These are phyloP conservation scores for Taiozyma sp. DNA, from an alignment of 1,139 yeast species.

Conservation along the genomic window DNA sequence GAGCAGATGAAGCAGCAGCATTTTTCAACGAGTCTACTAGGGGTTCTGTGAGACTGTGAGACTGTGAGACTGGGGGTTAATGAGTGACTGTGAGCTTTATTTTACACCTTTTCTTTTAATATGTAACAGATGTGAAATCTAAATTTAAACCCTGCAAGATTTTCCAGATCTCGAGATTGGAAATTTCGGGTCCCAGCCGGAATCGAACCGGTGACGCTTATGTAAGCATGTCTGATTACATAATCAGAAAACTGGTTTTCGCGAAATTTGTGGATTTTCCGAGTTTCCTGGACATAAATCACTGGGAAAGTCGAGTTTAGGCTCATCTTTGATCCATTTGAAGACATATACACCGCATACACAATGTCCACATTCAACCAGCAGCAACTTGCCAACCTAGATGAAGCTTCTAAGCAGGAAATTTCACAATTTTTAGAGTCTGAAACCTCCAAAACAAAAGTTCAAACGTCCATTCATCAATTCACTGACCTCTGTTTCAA, in stretches of 20 bases:
- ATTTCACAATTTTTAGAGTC: slow-evolving; percentile 71
- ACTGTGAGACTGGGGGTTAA: too few relatives aligned
- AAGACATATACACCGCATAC: neutral
- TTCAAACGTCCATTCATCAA: slow-evolving; percentile 77
- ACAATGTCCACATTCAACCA: slow-evolving; percentile 53
- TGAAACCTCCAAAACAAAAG: slow-evolving; percentile 84
- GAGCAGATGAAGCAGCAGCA: neutral
- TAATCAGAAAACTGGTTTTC: too few relatives aligned
- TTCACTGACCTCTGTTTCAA: slow-evolving; percentile 90
- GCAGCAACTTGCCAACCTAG: slow-evolving; percentile 56
- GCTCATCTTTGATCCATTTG: neutral
- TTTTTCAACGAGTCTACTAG: neutral
- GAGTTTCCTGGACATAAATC: too few relatives aligned
- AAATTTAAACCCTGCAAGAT: neutral
- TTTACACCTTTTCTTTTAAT: neutral
- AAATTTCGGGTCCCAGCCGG: neutral
- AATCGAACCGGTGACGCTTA: neutral
- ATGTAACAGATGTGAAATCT: too few relatives aligned
- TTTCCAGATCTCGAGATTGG: neutral
- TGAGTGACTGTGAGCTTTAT: too few relatives aligned
- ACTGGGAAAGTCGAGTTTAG: too few relatives aligned
- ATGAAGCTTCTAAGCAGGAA: slow-evolving; percentile 67
- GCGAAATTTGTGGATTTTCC: too few relatives aligned
- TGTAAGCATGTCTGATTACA: neutral
- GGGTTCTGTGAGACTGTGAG: too few relatives aligned